Evolutionary conservation across 1,284 basidiomycete genomes (phyloP).

Genomic region (Serendipita sp.): DNA sequence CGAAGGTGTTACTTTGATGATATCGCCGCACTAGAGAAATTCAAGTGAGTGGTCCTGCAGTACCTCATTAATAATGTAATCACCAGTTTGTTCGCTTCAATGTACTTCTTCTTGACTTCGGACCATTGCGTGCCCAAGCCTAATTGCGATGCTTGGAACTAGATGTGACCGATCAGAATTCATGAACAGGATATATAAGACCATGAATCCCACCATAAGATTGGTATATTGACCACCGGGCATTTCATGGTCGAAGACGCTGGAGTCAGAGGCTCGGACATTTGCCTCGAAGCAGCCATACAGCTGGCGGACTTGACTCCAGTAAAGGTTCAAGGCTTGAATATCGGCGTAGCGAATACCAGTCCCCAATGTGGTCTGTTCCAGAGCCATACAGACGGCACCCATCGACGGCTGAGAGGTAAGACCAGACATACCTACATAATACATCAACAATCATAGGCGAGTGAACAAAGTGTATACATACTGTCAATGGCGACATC

Average conservation of each 20-base stretch:
- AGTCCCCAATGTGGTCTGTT: constrained; percentile 89
- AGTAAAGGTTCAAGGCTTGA: constrained; percentile 94
- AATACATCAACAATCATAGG: background rate
- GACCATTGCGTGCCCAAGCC: constrained; percentile 97
- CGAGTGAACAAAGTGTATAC: constrained; percentile 18
- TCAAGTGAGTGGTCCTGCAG: background rate
- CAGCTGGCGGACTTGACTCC: constrained; percentile 92
- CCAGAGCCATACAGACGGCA: constrained; percentile 83
- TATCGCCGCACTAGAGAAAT: constrained; percentile 71
- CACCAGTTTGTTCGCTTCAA: constrained; percentile 86
- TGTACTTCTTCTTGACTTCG: constrained; percentile 98
- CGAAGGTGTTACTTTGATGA: constrained; percentile 95
- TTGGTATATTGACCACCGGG: constrained; percentile 97
- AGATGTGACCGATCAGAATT: constrained; percentile 13
- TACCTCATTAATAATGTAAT: constrained; percentile 19
- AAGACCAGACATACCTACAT: constrained; percentile 84
- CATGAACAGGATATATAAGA: background rate
- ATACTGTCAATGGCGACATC: constrained; percentile 96
- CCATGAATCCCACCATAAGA: constrained; percentile 50
- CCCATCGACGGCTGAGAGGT: constrained; percentile 99
- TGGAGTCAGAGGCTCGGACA: constrained; percentile 90
- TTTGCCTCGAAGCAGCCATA: constrained; percentile 98
- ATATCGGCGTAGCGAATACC: constrained; percentile 97
- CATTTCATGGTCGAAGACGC: constrained; percentile 99
- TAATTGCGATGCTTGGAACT: constrained; percentile 98